Base-by-base conservation (phyloP, 2,329 filamentous ascomycete genomes). In the Didymella sp. region DNA sequence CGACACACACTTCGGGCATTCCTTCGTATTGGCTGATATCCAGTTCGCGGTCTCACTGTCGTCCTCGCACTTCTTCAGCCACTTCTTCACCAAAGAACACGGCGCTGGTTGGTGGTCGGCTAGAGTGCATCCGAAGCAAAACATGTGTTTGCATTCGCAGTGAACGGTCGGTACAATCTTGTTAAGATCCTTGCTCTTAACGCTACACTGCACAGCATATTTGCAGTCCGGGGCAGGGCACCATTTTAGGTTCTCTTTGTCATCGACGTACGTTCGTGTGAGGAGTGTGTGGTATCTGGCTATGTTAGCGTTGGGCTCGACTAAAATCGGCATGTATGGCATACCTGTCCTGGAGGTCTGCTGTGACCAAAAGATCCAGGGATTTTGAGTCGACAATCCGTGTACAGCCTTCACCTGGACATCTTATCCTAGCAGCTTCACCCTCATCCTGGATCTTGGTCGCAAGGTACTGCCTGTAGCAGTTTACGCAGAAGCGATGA, bases 1-100 rank as follows among this genome's bases (percentile, higher is more conserved):
- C 2, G 94, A 98, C 67, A 91, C 87, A 77, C 95, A 99, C 74
- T 90, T 95, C 0, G 95, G 94, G 63, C 95, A 99, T 76, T 99
- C 95, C 74, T 99, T 99, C 2, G 95, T 99, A 76, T 99, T 96
- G 43, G 95, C 95, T 0, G 94, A 97, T 61, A 99, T 99, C 95
- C 95, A 99, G 76, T 99, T 99, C 4, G 95, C 94, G 0, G 95
- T 99, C 76, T 99, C 95, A 0, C 92, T 96, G 72, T 99, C 95
- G 74, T 99, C 95, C 55, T 95, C 95, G 73, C 95, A 99, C 75
- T 99, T 99, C 82, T 97, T 96, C 12, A 99, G 78, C 95, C 95
- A 99, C 73, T 86, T 89, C 83, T 95, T 97, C 48, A 98, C 94
- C 48, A 99, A 79, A 24, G 87, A 84, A 75, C 95, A 99, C 0